phyloP scores from a whole-genome alignment of 2,329 filamentous ascomycete genomes.

The Tolypocladium guangdongense region DNA sequence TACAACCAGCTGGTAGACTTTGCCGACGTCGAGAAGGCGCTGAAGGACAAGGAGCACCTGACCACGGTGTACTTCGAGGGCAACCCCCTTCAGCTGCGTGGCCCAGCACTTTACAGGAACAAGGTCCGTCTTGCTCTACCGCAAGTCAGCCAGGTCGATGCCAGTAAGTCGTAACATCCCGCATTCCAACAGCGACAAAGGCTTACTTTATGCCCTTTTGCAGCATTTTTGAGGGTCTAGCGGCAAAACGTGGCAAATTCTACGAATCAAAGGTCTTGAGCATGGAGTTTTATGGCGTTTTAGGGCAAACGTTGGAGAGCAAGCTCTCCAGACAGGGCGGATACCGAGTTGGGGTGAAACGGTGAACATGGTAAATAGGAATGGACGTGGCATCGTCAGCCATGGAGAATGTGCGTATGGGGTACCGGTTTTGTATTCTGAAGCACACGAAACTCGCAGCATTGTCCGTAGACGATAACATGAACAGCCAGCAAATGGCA shows the following conservation, averaged over 20 bases:
- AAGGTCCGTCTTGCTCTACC: constrained; percentile 84
- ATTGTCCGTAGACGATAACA: not conserved
- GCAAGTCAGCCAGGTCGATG: constrained; percentile 87
- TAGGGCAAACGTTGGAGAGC: not conserved
- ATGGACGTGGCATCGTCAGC: not conserved
- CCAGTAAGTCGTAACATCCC: constrained; percentile 57
- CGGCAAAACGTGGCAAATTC: not conserved
- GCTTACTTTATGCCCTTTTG: not conserved
- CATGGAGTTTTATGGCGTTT: constrained; percentile 4
- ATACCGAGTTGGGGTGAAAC: not conserved
- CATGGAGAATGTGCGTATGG: not conserved
- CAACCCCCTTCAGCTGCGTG: constrained; percentile 72
- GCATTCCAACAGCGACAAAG: not conserved
- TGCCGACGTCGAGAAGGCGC: constrained; percentile 65
- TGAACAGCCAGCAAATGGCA: not conserved
- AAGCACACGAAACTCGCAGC: not conserved
- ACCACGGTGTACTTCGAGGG: constrained; percentile 95
- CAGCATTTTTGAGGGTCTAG: constrained; percentile 22
- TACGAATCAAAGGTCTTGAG: not conserved
- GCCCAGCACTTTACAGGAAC: constrained; percentile 82
- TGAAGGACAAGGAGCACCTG: constrained; percentile 68
- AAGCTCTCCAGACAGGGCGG: not conserved
- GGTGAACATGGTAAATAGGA: not conserved
- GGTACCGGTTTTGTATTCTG: not conserved
- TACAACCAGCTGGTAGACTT: constrained; percentile 78